Percentiles rank a stretch among this genome's conserved stretches.
Evolutionary conservation across 371 early-diverging fungal genomes (phyloP).

Genomic region (Mortierella sp.): DNA sequence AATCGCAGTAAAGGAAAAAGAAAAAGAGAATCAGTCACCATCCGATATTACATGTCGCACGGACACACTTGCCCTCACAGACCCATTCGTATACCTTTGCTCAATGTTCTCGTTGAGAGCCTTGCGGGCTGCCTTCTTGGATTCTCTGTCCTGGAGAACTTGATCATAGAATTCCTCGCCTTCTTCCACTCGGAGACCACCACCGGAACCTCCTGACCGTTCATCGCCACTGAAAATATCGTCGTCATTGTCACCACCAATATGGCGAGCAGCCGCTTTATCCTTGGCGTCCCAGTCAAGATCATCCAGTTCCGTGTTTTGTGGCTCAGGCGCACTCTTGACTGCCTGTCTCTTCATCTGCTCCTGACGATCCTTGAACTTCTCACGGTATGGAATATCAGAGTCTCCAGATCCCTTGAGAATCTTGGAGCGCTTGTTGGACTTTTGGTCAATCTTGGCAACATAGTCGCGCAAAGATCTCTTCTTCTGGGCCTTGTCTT

Average conservation of each 20-base stretch:
- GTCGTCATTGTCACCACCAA: conserved; percentile 36
- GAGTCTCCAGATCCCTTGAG: conserved; percentile 73
- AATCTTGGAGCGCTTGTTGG: conserved; percentile 58
- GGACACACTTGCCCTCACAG: neutral
- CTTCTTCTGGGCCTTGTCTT: conserved; percentile 81
- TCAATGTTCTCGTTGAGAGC: conserved; percentile 57
- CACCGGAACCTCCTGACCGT: conserved; percentile 35
- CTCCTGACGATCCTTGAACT: conserved; percentile 59
- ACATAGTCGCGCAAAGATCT: conserved; percentile 78
- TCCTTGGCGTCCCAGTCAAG: conserved; percentile 69
- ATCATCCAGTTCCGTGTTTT: conserved; percentile 72
- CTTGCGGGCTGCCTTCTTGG: conserved; percentile 61
- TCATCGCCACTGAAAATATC: conserved; percentile 35
- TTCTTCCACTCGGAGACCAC: conserved; percentile 50
- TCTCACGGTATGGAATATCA: conserved; percentile 81
- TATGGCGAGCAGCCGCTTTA: conserved; percentile 54
- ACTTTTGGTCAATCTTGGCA: conserved; percentile 75
- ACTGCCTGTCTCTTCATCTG: conserved; percentile 59
- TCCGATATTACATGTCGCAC: neutral
- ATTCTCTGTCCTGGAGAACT: conserved; percentile 57
- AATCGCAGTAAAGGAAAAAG: neutral
- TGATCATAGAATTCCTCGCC: conserved; percentile 70
- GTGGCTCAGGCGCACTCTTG: conserved; percentile 64
- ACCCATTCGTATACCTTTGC: conserved; percentile 41
- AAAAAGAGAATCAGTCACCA: neutral